Percentiles rank a stretch among this genome's conserved stretches.
phyloP scores from a whole-genome alignment of 192 early-diverging fungal species.

The Mortierella alpina region DNA sequence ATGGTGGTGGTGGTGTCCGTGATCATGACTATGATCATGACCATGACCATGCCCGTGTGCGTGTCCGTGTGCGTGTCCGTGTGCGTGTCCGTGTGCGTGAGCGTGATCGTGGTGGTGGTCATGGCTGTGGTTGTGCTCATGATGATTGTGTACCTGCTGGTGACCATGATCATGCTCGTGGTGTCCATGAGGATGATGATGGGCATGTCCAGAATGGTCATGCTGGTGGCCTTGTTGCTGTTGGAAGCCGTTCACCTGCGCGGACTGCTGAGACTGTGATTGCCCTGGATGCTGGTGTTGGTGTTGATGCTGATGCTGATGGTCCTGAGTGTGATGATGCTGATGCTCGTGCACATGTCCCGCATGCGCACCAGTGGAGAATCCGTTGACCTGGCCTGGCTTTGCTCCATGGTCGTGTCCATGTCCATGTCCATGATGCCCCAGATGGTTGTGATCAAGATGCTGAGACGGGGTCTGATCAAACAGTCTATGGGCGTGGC shows the following conservation, averaged over 20 bases:
- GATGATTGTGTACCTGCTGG: constrained; percentile 6
- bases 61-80: not conserved
- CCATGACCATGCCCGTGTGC: constrained; percentile 6
- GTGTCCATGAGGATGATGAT: constrained; percentile 1
- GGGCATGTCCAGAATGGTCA: not conserved
- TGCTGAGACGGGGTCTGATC: constrained; percentile 23
- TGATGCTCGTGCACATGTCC: constrained; percentile 26
- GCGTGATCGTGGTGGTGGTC: not conserved
- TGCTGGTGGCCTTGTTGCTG: no score
- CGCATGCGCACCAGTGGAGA: not conserved
- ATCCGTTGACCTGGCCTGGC: not conserved
- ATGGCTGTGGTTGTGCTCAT: constrained; percentile 10
- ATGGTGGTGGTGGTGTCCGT: constrained; percentile 15
- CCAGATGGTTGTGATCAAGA: constrained; percentile 8
- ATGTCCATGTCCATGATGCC: constrained; percentile 17
- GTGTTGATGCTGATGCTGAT: constrained; percentile 7
- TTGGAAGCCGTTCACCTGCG: no score
- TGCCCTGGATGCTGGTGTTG: constrained; percentile 6
- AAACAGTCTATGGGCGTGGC: constrained; percentile 31
- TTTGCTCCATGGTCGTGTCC: constrained; percentile 7
- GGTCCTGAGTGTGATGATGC: constrained; percentile 29
- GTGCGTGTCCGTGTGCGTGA: not conserved
- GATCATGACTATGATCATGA: constrained; percentile 11
- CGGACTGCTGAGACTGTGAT: constrained; percentile 3
- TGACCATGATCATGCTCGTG: constrained; percentile 9